Percentiles rank a stretch among this genome's conserved stretches.
phyloP scores from a whole-genome alignment of 257 asterid species.

The Solanum microdontum region DNA sequence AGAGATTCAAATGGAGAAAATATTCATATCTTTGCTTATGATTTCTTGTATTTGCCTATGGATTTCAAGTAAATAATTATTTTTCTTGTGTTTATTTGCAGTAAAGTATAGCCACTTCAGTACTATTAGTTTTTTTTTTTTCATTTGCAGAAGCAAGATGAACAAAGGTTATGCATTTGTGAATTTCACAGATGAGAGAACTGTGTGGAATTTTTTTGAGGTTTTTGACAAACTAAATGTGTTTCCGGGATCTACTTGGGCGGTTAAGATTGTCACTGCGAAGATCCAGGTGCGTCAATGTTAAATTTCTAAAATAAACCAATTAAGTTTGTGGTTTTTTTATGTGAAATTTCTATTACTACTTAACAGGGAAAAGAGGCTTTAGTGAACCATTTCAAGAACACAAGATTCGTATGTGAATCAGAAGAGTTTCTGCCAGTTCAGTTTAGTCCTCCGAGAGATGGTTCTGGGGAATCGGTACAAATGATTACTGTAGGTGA shows the following conservation, averaged over 20 bases:
- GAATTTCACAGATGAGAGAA: conserved; percentile 33
- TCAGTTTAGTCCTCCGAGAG: conserved; percentile 37
- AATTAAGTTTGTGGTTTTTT: not conserved
- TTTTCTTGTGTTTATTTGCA: not conserved
- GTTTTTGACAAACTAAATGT: conserved; percentile 16
- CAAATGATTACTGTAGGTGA: conserved; percentile 22
- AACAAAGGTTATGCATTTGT: conserved; percentile 65
- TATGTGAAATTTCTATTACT: not conserved
- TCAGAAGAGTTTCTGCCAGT: conserved; percentile 39
- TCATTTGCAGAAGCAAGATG: conserved; percentile 20
- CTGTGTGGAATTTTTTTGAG: conserved; percentile 27
- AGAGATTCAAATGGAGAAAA: not conserved
- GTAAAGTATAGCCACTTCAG: not conserved
- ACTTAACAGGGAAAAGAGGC: conserved; percentile 50
- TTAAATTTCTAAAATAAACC: not conserved
- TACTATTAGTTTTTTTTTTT: not conserved
- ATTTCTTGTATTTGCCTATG: conserved; percentile 50
- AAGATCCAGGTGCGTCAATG: conserved; percentile 37
- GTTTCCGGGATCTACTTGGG: conserved; percentile 14
- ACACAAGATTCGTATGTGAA: conserved; percentile 32
- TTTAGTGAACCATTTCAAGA: conserved; percentile 15
- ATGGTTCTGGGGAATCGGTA: conserved; percentile 38
- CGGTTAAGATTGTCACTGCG: conserved; percentile 30
- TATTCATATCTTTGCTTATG: conserved; percentile 25
- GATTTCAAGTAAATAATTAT: conserved; percentile 37